Conservation (phyloP, 2,329 filamentous ascomycete genomes). For the Cercospora nicotianae region DNA sequence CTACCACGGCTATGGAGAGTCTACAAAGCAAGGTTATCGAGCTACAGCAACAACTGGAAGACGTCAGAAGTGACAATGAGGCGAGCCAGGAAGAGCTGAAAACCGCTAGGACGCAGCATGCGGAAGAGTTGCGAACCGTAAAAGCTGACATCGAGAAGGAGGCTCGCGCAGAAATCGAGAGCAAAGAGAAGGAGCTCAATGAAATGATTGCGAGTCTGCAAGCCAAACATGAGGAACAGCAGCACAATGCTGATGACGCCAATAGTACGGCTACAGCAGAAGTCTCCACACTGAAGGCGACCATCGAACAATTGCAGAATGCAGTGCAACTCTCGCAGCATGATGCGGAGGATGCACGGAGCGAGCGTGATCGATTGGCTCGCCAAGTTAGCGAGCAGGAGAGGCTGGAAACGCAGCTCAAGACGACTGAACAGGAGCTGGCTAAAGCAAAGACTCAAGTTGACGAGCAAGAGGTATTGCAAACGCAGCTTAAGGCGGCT, state of each 20-base stretch:
- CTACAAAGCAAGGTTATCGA: slow-evolving; percentile 24
- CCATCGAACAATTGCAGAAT: slow-evolving; percentile 27
- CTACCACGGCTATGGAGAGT: slow-evolving; percentile 18
- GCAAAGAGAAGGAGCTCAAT: slow-evolving; percentile 26
- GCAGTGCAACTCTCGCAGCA: slow-evolving; percentile 29
- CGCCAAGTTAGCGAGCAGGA: slow-evolving; percentile 13
- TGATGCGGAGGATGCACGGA: slow-evolving; percentile 20
- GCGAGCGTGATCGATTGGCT: slow-evolving; percentile 10
- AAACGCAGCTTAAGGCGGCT: background rate
- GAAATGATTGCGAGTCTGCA: slow-evolving; percentile 28
- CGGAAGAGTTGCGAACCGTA: slow-evolving; percentile 16
- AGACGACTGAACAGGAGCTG: background rate
- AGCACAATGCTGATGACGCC: slow-evolving; percentile 23
- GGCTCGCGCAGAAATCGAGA: slow-evolving; percentile 23
- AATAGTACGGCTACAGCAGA: slow-evolving; percentile 20
- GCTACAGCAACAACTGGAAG: slow-evolving; percentile 25
- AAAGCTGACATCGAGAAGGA: slow-evolving; percentile 18
- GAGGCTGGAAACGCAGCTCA: background rate
- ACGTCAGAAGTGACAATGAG: slow-evolving; percentile 20
- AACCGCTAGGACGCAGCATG: slow-evolving; percentile 19
- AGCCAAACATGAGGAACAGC: slow-evolving; percentile 21
- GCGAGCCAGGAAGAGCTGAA: slow-evolving; percentile 20
- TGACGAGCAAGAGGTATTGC: background rate
- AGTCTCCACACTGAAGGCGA: slow-evolving; percentile 10
- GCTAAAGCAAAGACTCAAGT: background rate